Evolutionary conservation across 306 rosid genomes (phyloP).

Genomic region (Gastrolobium bilobum): DNA sequence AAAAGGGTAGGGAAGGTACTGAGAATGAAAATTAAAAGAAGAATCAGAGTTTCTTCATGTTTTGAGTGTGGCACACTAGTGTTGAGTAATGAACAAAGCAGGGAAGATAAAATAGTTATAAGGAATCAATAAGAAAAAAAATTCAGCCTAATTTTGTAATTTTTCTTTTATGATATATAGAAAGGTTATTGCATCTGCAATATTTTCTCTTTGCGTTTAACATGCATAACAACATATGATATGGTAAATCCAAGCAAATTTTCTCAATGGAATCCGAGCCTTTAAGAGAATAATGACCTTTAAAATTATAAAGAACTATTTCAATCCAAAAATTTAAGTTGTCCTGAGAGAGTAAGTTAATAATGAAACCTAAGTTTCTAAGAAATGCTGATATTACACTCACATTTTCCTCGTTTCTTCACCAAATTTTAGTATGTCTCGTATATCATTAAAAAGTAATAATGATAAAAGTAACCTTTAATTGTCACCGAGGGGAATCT

Average conservation of each 20-base stretch:
- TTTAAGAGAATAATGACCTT: not conserved
- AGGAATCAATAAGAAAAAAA: constrained; percentile 55
- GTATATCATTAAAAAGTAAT: not conserved
- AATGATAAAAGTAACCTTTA: constrained; percentile 26
- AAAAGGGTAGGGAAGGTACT: constrained; percentile 31
- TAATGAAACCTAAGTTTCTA: too few relatives aligned
- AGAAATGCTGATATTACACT: not conserved
- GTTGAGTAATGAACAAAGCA: constrained; percentile 55
- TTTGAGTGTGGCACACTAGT: constrained; percentile 49
- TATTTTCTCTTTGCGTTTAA: constrained; percentile 18
- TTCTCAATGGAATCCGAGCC: not conserved
- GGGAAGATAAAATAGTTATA: constrained; percentile 49
- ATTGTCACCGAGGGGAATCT: not conserved
- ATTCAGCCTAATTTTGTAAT: constrained; percentile 54
- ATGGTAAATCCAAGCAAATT: constrained; percentile 29
- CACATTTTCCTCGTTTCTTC: constrained; percentile 36
- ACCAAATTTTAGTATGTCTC: constrained; percentile 2
- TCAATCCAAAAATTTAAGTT: too few relatives aligned
- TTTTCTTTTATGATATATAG: constrained; percentile 52
- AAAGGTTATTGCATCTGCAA: constrained; percentile 40
- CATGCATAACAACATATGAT: constrained; percentile 10
- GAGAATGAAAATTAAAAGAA: constrained; percentile 52
- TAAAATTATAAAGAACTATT: not conserved
- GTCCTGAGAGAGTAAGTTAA: too few relatives aligned
- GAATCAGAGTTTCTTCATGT: constrained; percentile 48